Evolutionary conservation across 2,329 filamentous ascomycete genomes (phyloP), one percentile per base, ranked within the genome.

Genomic region (Pseudocercospora crystallina): DNA sequence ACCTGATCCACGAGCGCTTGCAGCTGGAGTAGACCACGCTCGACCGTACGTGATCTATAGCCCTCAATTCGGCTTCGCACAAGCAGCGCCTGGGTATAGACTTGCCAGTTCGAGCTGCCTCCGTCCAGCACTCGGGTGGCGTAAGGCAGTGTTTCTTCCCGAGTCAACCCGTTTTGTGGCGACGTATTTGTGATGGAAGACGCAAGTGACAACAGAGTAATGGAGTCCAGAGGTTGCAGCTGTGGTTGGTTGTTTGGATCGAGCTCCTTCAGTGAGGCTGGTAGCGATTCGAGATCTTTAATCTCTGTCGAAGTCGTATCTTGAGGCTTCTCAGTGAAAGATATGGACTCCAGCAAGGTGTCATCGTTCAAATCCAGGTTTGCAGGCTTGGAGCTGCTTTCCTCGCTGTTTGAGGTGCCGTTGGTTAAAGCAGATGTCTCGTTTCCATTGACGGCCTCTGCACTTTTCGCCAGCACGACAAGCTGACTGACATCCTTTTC

Each of bases 1-100:
- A 99, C 87, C 65, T 99, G 94, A 61, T 99, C 94, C 1, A 96
- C 91, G 0, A 99, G 83, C 1, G 91, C 91, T 71, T 99, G 94
- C 60, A 99, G 81, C 71, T 99, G 94, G 14, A 99, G 75, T 0
- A 99, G 83, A 39, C 90, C 89, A 53, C 94, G 80, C 72, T 99
- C 94, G 33, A 95, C 80, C 0, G 94, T 99, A 47, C 92, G 80
- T 46, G 91, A 89, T 46, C 84, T 82, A 71, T 95, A 91, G 0
- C 91, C 80, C 70, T 99, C 94, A 47, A 97, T 92, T 12, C 94
- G 81, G 53, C 89, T 95, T 38, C 94, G 82, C 1, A 97, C 88
- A 0, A 99, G 78, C 8, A 99, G 76, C 0, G 90, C 94, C 66
- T 97, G 91, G 0, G 94, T 96, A 67, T 97, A 97, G 31, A 96